Evolutionary conservation across 2,329 filamentous ascomycete species (phyloP), one percentile per base, ranked within the genome.

Genomic region (Aspergillus sp.): DNA sequence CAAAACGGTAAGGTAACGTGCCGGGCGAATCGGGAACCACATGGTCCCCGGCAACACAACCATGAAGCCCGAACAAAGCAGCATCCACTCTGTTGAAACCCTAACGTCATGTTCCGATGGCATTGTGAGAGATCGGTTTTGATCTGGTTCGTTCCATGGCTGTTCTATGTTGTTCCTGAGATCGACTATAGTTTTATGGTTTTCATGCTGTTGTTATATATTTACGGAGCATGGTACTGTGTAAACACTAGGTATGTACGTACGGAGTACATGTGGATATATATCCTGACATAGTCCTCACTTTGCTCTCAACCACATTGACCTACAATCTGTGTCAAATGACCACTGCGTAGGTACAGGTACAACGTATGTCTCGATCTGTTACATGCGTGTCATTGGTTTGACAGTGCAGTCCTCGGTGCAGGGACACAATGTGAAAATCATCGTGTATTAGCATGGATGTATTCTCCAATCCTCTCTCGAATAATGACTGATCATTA

Each of bases 11-110:
- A 46, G 41, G 26, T 50, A 42, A 49, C 48, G 52, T 49, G 51
- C 42, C 47, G 48, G 45, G 48, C 49, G 49, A 54, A 59, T 60
- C 59, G 59, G 59, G 59, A 56, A 56, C 53, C 57, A 58, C 43
- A 51, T 58, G 58, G 59, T 61, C 59, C 57, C 59, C 59, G 59
- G 59, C 47, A 35, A 20, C 42, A 40, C 47, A 48, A 22, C 38
- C 47, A n/a, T 59, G 51, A 58, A 58, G 43, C 58, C 58, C 57
- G 57, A 58, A 19, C 51, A 49, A 52, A 47, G 56, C 54, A 35
- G 53, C 32, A 14, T 16, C 45, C 35, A 16, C 20, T 35, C 36
- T 33, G 45, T 26, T 46, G 40, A 17, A 17, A 42, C 40, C 10
- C 11, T 17, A 17, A 42, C 40, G 40, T 42, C 40, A 42, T 42